Base-by-base conservation (phyloP, 495 filamentous ascomycete species). In the Penicillium dipodomyicola region DNA sequence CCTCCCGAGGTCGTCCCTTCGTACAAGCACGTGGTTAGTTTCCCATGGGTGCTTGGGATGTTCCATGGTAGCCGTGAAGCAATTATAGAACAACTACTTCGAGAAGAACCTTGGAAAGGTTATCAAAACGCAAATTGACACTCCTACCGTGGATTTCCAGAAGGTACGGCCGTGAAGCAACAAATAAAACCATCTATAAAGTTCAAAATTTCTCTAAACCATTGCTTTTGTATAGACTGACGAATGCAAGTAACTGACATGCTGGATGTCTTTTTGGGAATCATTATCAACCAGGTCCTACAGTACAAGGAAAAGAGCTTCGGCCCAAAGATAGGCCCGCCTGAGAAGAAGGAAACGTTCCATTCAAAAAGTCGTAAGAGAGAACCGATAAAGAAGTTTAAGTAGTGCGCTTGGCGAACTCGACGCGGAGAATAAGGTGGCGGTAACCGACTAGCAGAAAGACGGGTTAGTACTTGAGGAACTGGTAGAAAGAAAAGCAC, bases 371-470 rank as follows among this genome's bases (percentile, higher is more conserved):
- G 56, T 54, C 56, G 57, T 61, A 56, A 69, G 57, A 58, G 54
- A 56, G 59, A 67, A 65, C 37, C 47, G 52, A 61, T 44, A 61
- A 68, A 61, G 48, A 52, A 67, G 58, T 74, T 65, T 77, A 84
- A 61, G 80, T 76, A 57, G 89, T 79, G 71, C 90, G 87, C 84
- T 94, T 94, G 48, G 91, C 89, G 74, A 96, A 96, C 73, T 96
- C 91, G 58, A 96, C 91, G 67, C 88, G 86, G 58, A 96, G 74
- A 69, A 96, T 96, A 62, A 96, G 78, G 75, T 96, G 91, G 69
- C 87, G 87, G 76, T 92, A 96, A 68, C 91, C 91, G 74, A 89
- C 82, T 85, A 59, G 4, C 60, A 33, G 56, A 49, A 58, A 41
- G 52, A 52, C 33, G 14, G 52, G 64, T 75, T 67, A 75, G 68